Percentiles rank a stretch among this genome's conserved stretches.
These are phyloP conservation scores for Colletotrichum sp. DNA, from an alignment of 2,329 filamentous ascomycete genomes.

Conservation along the genomic window DNA sequence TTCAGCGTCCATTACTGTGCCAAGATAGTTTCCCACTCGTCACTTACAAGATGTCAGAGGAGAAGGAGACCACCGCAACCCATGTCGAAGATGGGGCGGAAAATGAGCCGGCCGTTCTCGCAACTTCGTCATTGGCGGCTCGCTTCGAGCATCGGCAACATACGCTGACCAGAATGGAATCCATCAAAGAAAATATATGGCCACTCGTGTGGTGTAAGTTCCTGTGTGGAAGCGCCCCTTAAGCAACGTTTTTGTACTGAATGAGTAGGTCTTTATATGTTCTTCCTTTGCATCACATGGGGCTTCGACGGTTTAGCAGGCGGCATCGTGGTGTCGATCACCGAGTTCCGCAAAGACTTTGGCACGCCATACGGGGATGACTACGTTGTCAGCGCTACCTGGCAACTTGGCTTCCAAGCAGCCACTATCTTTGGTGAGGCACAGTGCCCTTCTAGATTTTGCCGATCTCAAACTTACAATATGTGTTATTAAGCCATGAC, in stretches of 20 bases:
- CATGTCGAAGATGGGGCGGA: background rate
- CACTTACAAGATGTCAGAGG: background rate
- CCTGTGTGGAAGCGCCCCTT: background rate
- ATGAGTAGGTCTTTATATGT: slow-evolving; percentile 14
- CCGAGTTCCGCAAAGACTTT: slow-evolving; percentile 45
- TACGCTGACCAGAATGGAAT: background rate
- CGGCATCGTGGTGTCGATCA: slow-evolving; percentile 41
- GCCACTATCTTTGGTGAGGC: slow-evolving; percentile 35
- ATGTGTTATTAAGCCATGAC: background rate
- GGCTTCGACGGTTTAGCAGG: slow-evolving; percentile 39
- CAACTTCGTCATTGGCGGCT: background rate
- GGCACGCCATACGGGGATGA: slow-evolving; percentile 35
- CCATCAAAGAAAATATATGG: slow-evolving; percentile 4
- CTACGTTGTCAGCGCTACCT: slow-evolving; percentile 41
- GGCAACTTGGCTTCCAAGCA: slow-evolving; percentile 44
- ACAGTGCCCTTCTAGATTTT: background rate
- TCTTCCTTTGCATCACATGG: slow-evolving; percentile 23
- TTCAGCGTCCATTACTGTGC: background rate
- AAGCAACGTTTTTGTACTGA: background rate
- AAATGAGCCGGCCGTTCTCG: background rate
- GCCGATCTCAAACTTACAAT: background rate
- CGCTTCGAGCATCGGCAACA: slow-evolving; percentile 12
- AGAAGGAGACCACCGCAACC: background rate
- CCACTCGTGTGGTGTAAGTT: background rate
- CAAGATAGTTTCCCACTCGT: background rate